Evolutionary conservation across 2,329 filamentous ascomycete genomes (phyloP), one percentile per base, ranked within the genome.

Genomic region (Phaeosphaeria sp.): DNA sequence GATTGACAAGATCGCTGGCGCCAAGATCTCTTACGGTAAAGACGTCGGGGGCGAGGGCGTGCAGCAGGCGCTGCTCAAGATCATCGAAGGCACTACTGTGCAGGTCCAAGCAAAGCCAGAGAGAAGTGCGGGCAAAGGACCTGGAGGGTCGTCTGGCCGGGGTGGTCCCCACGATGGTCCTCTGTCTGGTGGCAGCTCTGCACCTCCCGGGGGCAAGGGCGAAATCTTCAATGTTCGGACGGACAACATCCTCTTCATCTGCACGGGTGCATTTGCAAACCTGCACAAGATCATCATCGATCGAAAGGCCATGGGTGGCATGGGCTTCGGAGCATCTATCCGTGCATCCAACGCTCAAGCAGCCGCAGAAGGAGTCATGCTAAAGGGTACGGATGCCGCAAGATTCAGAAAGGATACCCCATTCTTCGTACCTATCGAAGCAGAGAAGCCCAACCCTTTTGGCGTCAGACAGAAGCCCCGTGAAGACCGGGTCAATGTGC

Each of bases 11-110:
- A 93, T 98, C 57, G 93, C 95, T 1, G 91, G 91, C 39, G 88
- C 92, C 23, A 94, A 95, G 73, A 90, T 93, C 17, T 88, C 87
- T 59, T 93, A 96, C 59, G 94, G 93, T 20, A 91, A 96, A 67
- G 95, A 99, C 72, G 95, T 99, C 2, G 91, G 93, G 18, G 95
- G 95, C 21, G 95, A 98, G 80, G 95, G 95, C 52, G 95, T 98
- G 0, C 95, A 99, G 72, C 95, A 99, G 78, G 94, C 95, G 6
- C 82, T 99, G 5, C 80, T 99, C 30, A 98, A 98, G 79, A 92
- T 99, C 42, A 92, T 99, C 20, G 95, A 99, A 79, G 95, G 95
- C 7, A 96, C 93, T 1, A 97, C 93, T 22, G 84, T 99, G 11
- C 95, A 96, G 42, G 85, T 99, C 27, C 94, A 93, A 71, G 90